Evolutionary conservation across 1,284 basidiomycete species (phyloP).

Genomic region (Porogramme epimiltina): DNA sequence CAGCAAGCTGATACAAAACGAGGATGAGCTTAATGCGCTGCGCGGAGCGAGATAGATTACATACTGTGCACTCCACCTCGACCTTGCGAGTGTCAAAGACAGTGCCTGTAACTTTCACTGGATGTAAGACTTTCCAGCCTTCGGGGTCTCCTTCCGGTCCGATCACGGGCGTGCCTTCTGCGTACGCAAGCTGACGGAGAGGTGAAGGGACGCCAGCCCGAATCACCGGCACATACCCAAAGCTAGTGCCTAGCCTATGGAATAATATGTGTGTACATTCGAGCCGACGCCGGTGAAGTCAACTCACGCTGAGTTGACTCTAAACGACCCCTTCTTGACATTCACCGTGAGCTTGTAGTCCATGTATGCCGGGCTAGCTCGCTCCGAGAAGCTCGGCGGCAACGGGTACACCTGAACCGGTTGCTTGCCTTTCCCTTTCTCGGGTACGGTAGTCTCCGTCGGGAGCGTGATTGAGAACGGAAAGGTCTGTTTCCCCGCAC

Average conservation of each 20-base stretch:
- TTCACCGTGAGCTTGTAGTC: constrained; percentile 41
- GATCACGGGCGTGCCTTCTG: constrained; percentile 28
- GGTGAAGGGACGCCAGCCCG: constrained; percentile 34
- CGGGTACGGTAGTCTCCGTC: constrained; percentile 25
- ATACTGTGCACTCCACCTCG: constrained; percentile 42
- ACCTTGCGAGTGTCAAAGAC: constrained; percentile 35
- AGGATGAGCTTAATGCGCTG: neutral
- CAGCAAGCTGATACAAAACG: constrained; percentile 42
- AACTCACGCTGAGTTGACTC: constrained; percentile 35
- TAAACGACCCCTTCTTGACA: constrained; percentile 33
- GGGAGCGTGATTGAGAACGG: constrained; percentile 37
- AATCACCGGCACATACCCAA: constrained; percentile 37
- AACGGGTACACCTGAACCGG: constrained; percentile 29
- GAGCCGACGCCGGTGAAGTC: neutral
- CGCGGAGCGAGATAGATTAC: constrained; percentile 17
- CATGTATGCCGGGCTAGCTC: constrained; percentile 39
- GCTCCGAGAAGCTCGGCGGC: constrained; percentile 40
- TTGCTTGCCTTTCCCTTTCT: constrained; percentile 20
- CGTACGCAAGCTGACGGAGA: constrained; percentile 34
- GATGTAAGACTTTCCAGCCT: constrained; percentile 36
- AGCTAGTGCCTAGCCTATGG: constrained; percentile 30
- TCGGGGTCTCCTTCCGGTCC: constrained; percentile 36
- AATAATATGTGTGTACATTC: neutral
- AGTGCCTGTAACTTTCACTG: constrained; percentile 31
- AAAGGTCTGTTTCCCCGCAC: constrained; percentile 31